A percentile compares a stretch with the other conserved stretches of the same genome.
phyloP scores from a whole-genome alignment of 1,284 basidiomycete species.

The Microbotryum silenes-acaulis region DNA sequence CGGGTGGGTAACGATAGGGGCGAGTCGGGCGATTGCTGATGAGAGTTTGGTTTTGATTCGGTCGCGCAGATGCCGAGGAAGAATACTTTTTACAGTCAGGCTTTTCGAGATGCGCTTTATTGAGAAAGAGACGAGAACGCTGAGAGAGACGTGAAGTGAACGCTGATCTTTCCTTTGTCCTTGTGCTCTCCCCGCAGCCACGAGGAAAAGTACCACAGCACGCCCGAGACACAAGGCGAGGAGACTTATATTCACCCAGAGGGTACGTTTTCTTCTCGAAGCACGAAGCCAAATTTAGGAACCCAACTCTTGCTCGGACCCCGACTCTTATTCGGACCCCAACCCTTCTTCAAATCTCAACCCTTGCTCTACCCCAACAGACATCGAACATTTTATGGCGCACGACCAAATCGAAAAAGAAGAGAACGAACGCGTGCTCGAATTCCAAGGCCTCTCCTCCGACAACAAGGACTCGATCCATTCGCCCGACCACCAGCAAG shows the following conservation, averaged over 20 bases:
- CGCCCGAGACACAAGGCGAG: slow-evolving; percentile 93
- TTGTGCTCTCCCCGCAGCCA: slow-evolving; percentile 75
- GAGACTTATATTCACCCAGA: slow-evolving; percentile 89
- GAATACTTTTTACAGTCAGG: slow-evolving; percentile 43
- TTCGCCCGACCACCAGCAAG: slow-evolving; percentile 11
- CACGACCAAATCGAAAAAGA: slow-evolving; percentile 79
- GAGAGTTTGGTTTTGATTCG: background rate
- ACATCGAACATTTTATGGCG: slow-evolving; percentile 68
- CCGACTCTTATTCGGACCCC: slow-evolving; percentile 37
- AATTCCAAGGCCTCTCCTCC: slow-evolving; percentile 42
- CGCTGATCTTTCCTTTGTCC: no score
- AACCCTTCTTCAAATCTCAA: slow-evolving; percentile 34
- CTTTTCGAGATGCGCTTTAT: background rate
- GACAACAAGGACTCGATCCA: slow-evolving; percentile 6
- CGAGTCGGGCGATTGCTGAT: background rate
- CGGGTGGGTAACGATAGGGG: no score
- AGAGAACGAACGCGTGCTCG: slow-evolving; percentile 56
- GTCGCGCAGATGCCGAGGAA: slow-evolving; percentile 43
- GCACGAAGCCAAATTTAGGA: no score
- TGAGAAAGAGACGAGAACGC: no score
- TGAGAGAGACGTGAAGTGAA: no score
- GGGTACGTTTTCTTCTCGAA: slow-evolving; percentile 48
- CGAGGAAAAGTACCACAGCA: slow-evolving; percentile 89
- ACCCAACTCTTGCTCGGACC: slow-evolving; percentile 19
- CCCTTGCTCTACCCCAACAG: slow-evolving; percentile 36